Conservation (phyloP, 768 basidiomycete species). For the Phylloporus sp. region DNA sequence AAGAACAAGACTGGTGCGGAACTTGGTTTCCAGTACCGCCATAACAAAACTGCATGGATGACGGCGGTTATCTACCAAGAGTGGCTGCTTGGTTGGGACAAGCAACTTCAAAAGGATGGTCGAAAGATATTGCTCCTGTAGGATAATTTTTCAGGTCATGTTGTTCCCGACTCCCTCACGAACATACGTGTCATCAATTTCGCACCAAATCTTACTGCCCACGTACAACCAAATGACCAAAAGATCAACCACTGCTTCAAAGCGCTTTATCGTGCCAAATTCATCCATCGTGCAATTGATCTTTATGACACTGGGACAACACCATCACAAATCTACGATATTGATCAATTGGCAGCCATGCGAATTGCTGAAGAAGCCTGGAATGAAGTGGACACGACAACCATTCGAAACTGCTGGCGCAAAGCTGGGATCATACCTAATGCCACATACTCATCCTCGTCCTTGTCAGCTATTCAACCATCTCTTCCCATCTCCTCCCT, state of each 20-base stretch:
- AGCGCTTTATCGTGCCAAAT: constrained; percentile 29
- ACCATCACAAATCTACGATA: neutral
- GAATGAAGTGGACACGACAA: neutral
- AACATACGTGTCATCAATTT: constrained; percentile 13
- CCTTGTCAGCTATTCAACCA: no score
- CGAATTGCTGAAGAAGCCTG: neutral
- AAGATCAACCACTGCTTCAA: constrained; percentile 28
- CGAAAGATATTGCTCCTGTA: neutral
- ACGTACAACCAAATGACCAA: constrained; percentile 34
- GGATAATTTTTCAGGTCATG: constrained; percentile 3
- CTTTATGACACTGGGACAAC: neutral
- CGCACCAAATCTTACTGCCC: constrained; percentile 35
- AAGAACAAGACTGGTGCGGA: neutral
- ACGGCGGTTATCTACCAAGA: neutral
- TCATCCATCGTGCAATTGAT: neutral
- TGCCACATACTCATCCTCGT: no score
- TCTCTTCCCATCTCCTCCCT: no score
- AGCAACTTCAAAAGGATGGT: neutral
- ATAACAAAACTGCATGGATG: constrained; percentile 5
- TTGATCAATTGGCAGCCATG: constrained; percentile 1
- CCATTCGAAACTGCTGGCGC: neutral
- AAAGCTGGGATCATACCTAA: neutral
- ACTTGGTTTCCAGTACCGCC: neutral
- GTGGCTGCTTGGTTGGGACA: constrained; percentile 4
- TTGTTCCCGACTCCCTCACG: constrained; percentile 30